Evolutionary conservation across 306 rosid species (phyloP).

Genomic region (Pterocarpus santalinus): DNA sequence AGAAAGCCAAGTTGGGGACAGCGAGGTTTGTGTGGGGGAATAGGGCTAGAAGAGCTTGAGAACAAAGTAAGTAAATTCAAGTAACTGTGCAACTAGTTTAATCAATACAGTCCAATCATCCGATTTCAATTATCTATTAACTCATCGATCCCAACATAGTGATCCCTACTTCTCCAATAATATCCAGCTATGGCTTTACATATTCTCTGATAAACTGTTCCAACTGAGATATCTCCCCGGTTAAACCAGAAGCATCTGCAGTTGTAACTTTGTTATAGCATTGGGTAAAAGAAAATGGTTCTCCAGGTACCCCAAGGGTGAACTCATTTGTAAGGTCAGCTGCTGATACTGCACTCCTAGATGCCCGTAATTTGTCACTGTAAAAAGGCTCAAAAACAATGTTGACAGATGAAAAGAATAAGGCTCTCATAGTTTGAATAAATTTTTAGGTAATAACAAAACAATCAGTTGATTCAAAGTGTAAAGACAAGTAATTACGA

Average conservation of each 20-base stretch:
- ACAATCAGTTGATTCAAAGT: conserved; percentile 5
- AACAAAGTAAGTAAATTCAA: conserved; percentile 19
- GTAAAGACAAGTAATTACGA: conserved; percentile 5
- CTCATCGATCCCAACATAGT: conserved; percentile 11
- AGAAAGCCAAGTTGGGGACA: background rate
- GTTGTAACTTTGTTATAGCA: conserved; percentile 76
- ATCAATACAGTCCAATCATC: conserved; percentile 20
- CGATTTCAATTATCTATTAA: conserved; percentile 30
- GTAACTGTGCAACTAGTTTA: conserved; percentile 26
- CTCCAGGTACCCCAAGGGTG: conserved; percentile 72
- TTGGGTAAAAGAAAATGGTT: conserved; percentile 72
- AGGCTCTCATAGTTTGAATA: conserved; percentile 1
- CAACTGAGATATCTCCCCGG: conserved; percentile 69
- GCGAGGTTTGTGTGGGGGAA: background rate
- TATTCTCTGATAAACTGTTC: conserved; percentile 73
- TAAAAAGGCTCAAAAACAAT: conserved; percentile 14
- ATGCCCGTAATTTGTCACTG: conserved; percentile 77
- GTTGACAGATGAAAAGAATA: background rate
- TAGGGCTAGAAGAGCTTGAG: background rate
- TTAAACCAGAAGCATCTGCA: conserved; percentile 77
- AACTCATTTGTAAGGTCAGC: conserved; percentile 80
- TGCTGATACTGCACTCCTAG: conserved; percentile 76
- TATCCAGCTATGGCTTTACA: conserved; percentile 52
- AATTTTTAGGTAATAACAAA: conserved; percentile 6
- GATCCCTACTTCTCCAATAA: background rate